Evolutionary conservation across 1,139 yeast species (phyloP), one percentile per base, ranked within the genome.

Genomic region (Nakaseomyces delphensis): DNA sequence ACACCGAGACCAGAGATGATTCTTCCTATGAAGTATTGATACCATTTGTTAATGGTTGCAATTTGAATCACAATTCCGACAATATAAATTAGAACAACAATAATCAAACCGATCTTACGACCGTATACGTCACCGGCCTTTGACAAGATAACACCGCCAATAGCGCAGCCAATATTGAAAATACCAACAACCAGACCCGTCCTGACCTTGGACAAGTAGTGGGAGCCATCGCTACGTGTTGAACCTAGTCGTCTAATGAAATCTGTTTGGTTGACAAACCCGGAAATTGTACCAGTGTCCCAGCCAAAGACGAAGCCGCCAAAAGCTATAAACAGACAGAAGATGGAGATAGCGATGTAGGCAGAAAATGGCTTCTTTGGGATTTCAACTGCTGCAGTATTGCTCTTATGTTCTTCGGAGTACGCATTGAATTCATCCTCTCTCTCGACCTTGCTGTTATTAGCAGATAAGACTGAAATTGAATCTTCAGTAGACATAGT

Each of bases 271-370:
- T 79, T 78, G 57, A 81, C 71, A 53, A 81, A 77, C 57, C 91
- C 91, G 27, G 81, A 73, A 59, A 79, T 79, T 54, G 84, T 77
- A 65, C 86, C 86, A 27, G 85, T 79, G 65, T 79, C 85, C 72
- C 77, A 79, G 51, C 85, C 85, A 57, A 71, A 79, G 49, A 78
- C 74, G 56, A 76, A 68, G 60, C 83, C 83, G 63, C 80, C 83
- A 51, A 77, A 74, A 47, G 83, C 80, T 45, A 68, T 76, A 68
- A 56, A 65, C 61, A 53, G 62, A 64, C 71, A 67, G 35, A 66
- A 54, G 37, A 58, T 43, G 9, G 56, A 49, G 52, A 71, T 71
- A 39, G 71, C 67, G 62, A 68, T 36, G 30, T 43, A 45, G 18
- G 46, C 49, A 11, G 46, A 40, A 4, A 44, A 42, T 4, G 50